Percentiles rank a stretch among this genome's conserved stretches.
Evolutionary conservation across 2,329 filamentous ascomycete genomes (phyloP).

Genomic region (Ceratocystis lukuohia): DNA sequence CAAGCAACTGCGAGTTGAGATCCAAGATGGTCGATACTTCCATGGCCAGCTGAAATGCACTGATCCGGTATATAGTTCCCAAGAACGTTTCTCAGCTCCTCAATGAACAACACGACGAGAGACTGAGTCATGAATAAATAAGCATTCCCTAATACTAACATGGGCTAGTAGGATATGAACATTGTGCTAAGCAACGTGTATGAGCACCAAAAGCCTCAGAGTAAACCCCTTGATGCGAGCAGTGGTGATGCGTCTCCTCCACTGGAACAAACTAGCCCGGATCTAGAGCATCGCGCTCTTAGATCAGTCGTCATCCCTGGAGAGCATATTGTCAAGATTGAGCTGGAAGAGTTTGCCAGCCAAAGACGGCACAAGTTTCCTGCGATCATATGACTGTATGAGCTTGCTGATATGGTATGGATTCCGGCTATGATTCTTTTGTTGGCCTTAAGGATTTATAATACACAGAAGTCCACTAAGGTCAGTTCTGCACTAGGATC

Average conservation of each 20-base stretch:
- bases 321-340: conserved; percentile 71
- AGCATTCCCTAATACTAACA: neutral
- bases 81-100: conserved; percentile 20
- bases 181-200: conserved; percentile 74
- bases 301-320: conserved; percentile 85
- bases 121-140: no score
- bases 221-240: neutral
- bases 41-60: conserved; percentile 88
- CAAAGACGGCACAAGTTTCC: conserved; percentile 29
- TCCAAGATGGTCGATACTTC: conserved; percentile 76
- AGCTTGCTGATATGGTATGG: neutral
- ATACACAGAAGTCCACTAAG: neutral
- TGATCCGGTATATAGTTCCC: conserved; percentile 51
- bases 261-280: conserved; percentile 8
- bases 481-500: neutral
- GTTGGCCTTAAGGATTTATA: neutral
- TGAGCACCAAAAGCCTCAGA: conserved; percentile 50
- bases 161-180: conserved; percentile 56
- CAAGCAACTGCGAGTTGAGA: conserved; percentile 65
- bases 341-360: conserved; percentile 63
- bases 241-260: neutral
- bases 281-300: conserved; percentile 45
- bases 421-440: neutral
- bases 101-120: neutral
- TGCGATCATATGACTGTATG: conserved; percentile 13